Evolutionary conservation across 2,329 filamentous ascomycete genomes (phyloP).

Genomic region (Talaromyces sp.): DNA sequence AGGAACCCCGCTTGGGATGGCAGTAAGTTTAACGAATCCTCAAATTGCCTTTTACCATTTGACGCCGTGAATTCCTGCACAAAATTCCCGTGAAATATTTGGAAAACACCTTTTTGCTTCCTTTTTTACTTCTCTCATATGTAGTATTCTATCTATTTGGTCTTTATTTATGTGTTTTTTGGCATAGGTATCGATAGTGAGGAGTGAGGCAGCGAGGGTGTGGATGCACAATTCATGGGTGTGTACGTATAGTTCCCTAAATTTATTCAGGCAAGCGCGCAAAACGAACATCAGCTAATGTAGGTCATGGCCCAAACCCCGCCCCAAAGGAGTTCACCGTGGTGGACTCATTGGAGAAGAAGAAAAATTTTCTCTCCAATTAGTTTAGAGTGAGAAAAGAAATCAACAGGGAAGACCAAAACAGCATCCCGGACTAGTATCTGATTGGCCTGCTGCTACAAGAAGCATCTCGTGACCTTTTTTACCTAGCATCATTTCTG

Average conservation of each 20-base stretch:
- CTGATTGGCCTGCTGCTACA: neutral
- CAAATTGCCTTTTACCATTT: constrained; percentile 4
- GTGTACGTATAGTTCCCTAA: no score
- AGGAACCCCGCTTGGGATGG: neutral
- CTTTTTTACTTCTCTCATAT: no score
- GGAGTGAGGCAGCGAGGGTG: no score
- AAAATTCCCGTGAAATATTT: neutral
- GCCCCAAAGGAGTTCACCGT: constrained; percentile 11
- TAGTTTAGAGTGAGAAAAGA: no score
- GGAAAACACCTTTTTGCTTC: neutral
- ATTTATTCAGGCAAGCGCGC: constrained; percentile 5
- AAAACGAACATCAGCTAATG: constrained; percentile 9
- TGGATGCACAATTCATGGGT: no score
- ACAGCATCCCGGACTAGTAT: neutral
- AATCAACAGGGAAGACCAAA: neutral
- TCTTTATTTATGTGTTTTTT: no score
- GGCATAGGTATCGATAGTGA: neutral
- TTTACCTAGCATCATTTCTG: neutral
- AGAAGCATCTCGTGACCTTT: neutral
- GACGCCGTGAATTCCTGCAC: neutral
- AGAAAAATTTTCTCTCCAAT: neutral
- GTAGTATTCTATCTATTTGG: no score
- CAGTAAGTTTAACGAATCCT: constrained; percentile 1
- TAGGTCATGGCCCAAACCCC: constrained; percentile 11
- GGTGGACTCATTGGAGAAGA: constrained; percentile 2